These are phyloP conservation scores for Cichorium intybus DNA, from an alignment of 140 eudicot genomes.

Conservation along the genomic window DNA sequence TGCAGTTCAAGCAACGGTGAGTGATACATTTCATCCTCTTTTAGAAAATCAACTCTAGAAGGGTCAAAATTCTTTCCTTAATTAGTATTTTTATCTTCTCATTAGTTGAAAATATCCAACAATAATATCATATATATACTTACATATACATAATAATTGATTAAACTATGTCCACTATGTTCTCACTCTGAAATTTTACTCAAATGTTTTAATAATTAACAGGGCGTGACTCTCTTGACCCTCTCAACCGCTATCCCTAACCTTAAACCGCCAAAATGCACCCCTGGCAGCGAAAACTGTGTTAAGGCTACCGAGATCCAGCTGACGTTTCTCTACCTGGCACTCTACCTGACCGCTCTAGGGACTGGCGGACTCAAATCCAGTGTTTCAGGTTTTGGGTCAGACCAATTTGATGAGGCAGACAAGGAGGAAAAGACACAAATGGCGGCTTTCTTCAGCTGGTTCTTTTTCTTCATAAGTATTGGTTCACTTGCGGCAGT, in stretches of 20 bases:
- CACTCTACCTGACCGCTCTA: conserved; percentile 67
- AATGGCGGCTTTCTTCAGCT: conserved; percentile 62
- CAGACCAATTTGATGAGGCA: conserved; percentile 76
- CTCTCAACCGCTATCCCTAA: conserved; percentile 66
- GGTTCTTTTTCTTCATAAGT: conserved; percentile 82
- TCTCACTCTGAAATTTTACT: not conserved
- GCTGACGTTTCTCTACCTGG: conserved; percentile 46
- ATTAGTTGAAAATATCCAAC: not conserved
- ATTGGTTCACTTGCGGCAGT: conserved; percentile 68
- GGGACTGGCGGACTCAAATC: conserved; percentile 89
- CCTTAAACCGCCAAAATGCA: conserved; percentile 77
- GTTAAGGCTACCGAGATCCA: conserved; percentile 45
- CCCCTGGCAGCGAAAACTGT: conserved; percentile 36
- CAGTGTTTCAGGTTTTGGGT: conserved; percentile 81
- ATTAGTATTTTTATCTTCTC: not conserved
- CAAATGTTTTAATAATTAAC: not conserved
- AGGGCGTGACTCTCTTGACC: conserved; percentile 79
- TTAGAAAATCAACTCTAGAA: not conserved
- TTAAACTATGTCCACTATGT: conserved; percentile 11
- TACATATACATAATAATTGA: not conserved
- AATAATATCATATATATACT: not conserved
- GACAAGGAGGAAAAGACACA: conserved; percentile 42
- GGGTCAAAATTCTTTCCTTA: conserved; percentile 16
- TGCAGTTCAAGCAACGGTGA: conserved; percentile 56
- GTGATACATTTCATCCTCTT: not conserved